Conservation (phyloP, 768 basidiomycete genomes). For the Postia placenta region DNA sequence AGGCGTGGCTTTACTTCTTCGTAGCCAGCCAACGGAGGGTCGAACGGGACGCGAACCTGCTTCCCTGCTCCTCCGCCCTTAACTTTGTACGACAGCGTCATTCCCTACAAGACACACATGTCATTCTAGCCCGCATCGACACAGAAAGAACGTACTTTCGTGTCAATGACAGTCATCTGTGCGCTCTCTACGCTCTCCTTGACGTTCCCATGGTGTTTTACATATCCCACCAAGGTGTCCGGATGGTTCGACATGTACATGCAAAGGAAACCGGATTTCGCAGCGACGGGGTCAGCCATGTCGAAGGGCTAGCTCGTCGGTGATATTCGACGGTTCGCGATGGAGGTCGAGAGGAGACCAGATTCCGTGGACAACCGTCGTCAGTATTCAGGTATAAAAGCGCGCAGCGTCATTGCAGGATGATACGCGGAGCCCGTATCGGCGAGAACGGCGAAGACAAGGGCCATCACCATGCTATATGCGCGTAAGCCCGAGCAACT, state of each 20-base stretch:
- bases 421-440: too few relatives aligned
- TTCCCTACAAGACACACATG: slow-evolving; percentile 39
- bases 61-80: slow-evolving; percentile 40
- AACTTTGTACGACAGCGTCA: slow-evolving; percentile 61
- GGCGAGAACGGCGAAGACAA: too few relatives aligned
- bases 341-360: too few relatives aligned
- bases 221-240: slow-evolving; percentile 80
- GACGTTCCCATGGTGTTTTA: slow-evolving; percentile 69
- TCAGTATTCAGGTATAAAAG: too few relatives aligned
- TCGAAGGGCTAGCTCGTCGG: too few relatives aligned
- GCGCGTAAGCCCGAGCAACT: too few relatives aligned
- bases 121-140: too few relatives aligned
- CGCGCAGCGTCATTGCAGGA: too few relatives aligned
- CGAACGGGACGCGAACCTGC: slow-evolving; percentile 50
- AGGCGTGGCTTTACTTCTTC: slow-evolving; percentile 80
- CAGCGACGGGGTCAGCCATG: slow-evolving; percentile 71
- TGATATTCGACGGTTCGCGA: too few relatives aligned
- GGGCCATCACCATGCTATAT: too few relatives aligned
- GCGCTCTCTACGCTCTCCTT: slow-evolving; percentile 49
- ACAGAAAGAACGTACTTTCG: slow-evolving; percentile 39
- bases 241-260: slow-evolving; percentile 86
- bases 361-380: too few relatives aligned
- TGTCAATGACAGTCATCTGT: slow-evolving; percentile 64
- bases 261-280: slow-evolving; percentile 68
- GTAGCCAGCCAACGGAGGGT: slow-evolving; percentile 68